Base-by-base conservation (phyloP, 805 yeast species). In the Brettanomyces anomalus region DNA sequence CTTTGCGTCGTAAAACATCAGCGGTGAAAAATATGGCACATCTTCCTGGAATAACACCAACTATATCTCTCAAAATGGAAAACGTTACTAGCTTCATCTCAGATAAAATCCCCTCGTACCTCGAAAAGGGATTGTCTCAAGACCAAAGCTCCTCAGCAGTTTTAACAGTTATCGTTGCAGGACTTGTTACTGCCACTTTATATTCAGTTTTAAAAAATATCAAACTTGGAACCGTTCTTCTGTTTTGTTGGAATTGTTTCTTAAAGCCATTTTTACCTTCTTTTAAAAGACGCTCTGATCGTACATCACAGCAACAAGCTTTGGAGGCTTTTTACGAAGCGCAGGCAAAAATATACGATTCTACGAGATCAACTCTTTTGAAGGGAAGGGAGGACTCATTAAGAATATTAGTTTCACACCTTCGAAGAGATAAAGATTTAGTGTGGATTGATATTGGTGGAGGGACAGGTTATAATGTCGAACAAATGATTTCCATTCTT, bases 361-460 rank as follows among this genome's bases (percentile, higher is more conserved):
- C 75, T 37, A 85, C 94, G 4, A 75, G 95, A 55, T 67, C 71
- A 38, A 64, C 71, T 32, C 66, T 85, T 34, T 68, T 85, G 50
- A 74, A 82, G 60, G 95, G 95, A 17, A 71, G 94, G 52, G 77
- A 75, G 53, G 72, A 71, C 43, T 79, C 85, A 44, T 65, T 83
- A 43, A 68, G 68, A 41, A 58, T 82, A 45, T 83, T 85, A 1
- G 70, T 67, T 26, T 59, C 80, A 20, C 88, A 83, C 58, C 61
- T 81, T 32, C 48, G 56, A 31, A 66, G 64, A 41, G 39, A 59
- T 21, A 54, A 58, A 34, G 70, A 71, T 40, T 62, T 81, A 37
- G 77, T 81, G 37, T 82, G 89, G 89, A 69, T 82, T 40, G 89
- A 82, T 57, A 74, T 85, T 54, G 95, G 94, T 40, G 94, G 94